Evolutionary conservation across 805 yeast species (phyloP), one percentile per base, ranked within the genome.

Genomic region (Groenewaldozyma tartarivorans): DNA sequence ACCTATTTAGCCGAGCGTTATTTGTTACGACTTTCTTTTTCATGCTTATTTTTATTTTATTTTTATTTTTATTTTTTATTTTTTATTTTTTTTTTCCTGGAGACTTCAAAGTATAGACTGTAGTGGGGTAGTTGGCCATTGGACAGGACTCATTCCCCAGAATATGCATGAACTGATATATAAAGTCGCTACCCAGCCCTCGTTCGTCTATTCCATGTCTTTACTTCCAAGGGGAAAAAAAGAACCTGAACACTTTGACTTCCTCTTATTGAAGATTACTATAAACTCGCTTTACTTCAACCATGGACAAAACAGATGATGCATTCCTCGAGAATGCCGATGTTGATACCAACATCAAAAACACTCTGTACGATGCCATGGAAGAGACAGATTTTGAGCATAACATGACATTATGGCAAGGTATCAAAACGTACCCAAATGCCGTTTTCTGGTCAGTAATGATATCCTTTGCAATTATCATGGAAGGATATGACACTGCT

Each of bases 401-500:
- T 42, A 29, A 35, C 9, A 53, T 59, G 57, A 37, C 58, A 6
- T 36, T 56, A 6, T 18, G 43, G 20, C 57, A 63, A 40, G 72
- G 67, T 20, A n/a, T 45, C 27, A 35, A 29, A 19, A 17, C 13
- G 31, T 66, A 67, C 48, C 71, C 70, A 15, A 60, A 55, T 40
- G 69, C 73, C 4, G 64, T 61, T 3, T 44, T 62, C 33, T 71
- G 75, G 75, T 64, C 74, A 2, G 45, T 68, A 7, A 52, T 68
- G 21, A 51, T 71, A 26, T 66, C 73, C 3, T 48, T 64, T 3
- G 64, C 71, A 22, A 56, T 71, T 40, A 49, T 71, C 42, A 69
- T 69, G 74, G 75, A 69, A 47, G 76, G 75, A 17, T 71, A 68
- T 51, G 75, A 71, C 48, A 51, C 61, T 13, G 58, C 56, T 34